Evolutionary conservation across 2,329 filamentous ascomycete species (phyloP).

Genomic region (Exophiala viscosa): DNA sequence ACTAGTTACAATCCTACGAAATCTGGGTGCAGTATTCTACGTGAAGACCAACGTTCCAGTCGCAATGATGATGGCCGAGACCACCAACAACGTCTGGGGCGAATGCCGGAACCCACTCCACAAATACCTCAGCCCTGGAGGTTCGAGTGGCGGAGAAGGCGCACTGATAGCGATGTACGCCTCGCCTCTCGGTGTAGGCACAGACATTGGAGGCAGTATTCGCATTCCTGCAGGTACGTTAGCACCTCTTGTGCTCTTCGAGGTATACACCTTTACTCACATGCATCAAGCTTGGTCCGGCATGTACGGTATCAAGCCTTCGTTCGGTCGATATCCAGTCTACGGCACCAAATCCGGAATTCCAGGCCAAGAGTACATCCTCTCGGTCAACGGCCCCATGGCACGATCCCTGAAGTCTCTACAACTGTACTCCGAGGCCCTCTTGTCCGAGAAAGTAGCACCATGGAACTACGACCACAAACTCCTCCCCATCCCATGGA

Average conservation of each 20-base stretch:
- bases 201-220: constrained; percentile 43
- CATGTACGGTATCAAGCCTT: constrained; percentile 40
- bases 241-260: too few relatives aligned
- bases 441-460: constrained; percentile 32
- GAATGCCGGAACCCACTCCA: constrained; percentile 39
- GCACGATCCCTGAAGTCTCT: constrained; percentile 34
- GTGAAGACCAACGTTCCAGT: constrained; percentile 54
- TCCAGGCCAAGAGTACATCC: constrained; percentile 39
- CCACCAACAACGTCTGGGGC: constrained; percentile 42
- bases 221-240: constrained; percentile 33
- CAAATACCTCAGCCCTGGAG: constrained; percentile 34
- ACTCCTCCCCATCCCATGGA: constrained; percentile 39
- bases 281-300: constrained; percentile 32
- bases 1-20: constrained; percentile 38
- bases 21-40: constrained; percentile 49
- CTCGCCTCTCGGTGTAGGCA: constrained; percentile 35
- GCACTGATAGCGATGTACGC: constrained; percentile 35
- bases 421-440: constrained; percentile 36
- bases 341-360: constrained; percentile 37
- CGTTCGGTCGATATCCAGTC: constrained; percentile 38
- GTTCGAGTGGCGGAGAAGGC: constrained; percentile 37
- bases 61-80: constrained; percentile 45
- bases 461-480: constrained; percentile 42
- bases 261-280: too few relatives aligned
- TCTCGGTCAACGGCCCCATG: constrained; percentile 39